phyloP scores from a whole-genome alignment of 108 stramenopile species.

The Pseudonitzschia delicatissima region DNA sequence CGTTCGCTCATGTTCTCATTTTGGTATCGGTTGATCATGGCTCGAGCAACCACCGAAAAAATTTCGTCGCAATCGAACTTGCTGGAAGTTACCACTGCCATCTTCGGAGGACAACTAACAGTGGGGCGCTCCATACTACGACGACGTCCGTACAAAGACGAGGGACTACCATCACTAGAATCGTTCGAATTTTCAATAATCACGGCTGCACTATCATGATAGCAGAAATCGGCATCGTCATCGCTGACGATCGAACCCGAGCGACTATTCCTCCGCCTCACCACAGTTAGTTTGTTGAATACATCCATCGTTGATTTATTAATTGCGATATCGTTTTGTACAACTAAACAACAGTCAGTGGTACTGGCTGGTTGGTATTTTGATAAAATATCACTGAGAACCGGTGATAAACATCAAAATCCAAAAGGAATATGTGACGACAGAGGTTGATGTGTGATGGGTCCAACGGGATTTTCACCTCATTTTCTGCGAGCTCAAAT shows the following conservation, averaged over 20 bases:
- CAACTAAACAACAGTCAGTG: too few relatives aligned
- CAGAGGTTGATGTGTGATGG: too few relatives aligned
- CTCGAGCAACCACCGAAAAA: constrained; percentile 22
- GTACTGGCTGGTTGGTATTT: not conserved
- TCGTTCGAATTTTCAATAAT: too few relatives aligned
- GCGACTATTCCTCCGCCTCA: constrained; percentile 4
- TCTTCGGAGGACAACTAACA: constrained; percentile 6
- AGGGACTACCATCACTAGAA: not conserved
- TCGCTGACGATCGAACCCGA: constrained; percentile 1
- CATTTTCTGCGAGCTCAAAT: too few relatives aligned
- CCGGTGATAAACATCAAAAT: too few relatives aligned
- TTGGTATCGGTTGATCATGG: constrained; percentile 21
- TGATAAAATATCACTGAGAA: not conserved
- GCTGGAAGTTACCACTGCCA: constrained; percentile 28
- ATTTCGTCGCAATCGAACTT: constrained; percentile 30
- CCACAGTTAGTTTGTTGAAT: constrained; percentile 25
- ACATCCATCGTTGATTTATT: constrained; percentile 19
- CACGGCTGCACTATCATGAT: too few relatives aligned
- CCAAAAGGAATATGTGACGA: too few relatives aligned
- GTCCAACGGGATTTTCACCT: too few relatives aligned
- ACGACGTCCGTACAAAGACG: constrained; percentile 3
- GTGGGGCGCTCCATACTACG: not conserved
- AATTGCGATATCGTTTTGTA: not conserved
- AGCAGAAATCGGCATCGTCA: not conserved
- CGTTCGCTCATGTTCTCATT: constrained; percentile 20